Conservation (phyloP, 768 basidiomycete genomes). For the Leucocoprinus leucothites region DNA sequence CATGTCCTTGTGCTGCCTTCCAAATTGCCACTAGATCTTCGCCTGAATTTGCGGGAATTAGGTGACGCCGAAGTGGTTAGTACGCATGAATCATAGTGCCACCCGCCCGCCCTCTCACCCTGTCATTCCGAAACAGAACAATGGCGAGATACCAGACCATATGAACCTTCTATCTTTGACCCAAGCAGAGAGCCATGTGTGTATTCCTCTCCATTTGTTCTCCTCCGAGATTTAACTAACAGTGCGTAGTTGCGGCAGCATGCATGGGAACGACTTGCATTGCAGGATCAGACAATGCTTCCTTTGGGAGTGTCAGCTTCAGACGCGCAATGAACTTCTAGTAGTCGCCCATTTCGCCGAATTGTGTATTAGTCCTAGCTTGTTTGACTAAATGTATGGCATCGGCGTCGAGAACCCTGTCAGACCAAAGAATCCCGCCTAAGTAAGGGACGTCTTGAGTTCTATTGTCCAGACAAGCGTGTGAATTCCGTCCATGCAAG, state of each 20-base stretch:
- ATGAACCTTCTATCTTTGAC: slow-evolving; percentile 67
- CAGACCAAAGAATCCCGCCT: background rate
- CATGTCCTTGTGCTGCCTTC: slow-evolving; percentile 77
- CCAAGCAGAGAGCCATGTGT: slow-evolving; percentile 61
- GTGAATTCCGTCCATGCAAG: background rate
- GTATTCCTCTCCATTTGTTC: slow-evolving; percentile 20
- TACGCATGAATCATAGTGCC: slow-evolving; percentile 10
- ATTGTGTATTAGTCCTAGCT: background rate
- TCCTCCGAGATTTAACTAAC: slow-evolving; percentile 16
- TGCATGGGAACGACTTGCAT: slow-evolving; percentile 45
- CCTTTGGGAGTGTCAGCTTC: slow-evolving; percentile 46
- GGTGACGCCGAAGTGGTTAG: slow-evolving; percentile 62
- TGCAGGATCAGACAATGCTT: slow-evolving; percentile 52
- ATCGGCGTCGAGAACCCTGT: background rate
- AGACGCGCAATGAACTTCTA: slow-evolving; percentile 20
- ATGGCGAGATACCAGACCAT: slow-evolving; percentile 61
- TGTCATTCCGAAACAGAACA: slow-evolving; percentile 35
- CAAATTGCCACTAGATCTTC: slow-evolving; percentile 68
- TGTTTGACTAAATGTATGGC: background rate
- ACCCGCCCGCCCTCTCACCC: slow-evolving; percentile 10
- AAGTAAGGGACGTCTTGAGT: background rate
- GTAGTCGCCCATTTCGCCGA: background rate
- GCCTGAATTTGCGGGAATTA: slow-evolving; percentile 62
- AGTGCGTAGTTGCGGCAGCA: slow-evolving; percentile 43
- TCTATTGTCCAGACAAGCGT: background rate